These are phyloP conservation scores for Globisporangium alternatum DNA, from an alignment of 352 stramenopile species.

Conservation along the genomic window DNA sequence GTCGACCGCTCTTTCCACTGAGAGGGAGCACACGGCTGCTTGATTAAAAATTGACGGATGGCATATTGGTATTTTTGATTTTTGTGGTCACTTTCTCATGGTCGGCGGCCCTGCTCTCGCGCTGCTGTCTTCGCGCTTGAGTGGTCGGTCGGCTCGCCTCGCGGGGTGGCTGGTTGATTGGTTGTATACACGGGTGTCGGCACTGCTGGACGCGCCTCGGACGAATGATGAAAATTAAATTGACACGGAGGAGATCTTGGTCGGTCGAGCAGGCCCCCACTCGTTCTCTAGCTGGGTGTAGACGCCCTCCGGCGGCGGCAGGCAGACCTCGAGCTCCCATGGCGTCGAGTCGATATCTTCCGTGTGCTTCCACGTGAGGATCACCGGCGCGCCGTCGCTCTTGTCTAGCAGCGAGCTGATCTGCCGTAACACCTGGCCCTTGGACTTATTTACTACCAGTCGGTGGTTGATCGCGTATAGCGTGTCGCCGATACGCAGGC, in stretches of 20 bases:
- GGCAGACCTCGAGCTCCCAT: slow-evolving; percentile 75
- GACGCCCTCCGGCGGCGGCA: slow-evolving; percentile 75
- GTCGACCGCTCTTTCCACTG: slow-evolving; percentile 22
- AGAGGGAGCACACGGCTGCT: slow-evolving; percentile 19
- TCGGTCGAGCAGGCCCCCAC: slow-evolving; percentile 74
- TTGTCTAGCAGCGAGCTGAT: slow-evolving; percentile 78
- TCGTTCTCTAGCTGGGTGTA: slow-evolving; percentile 84
- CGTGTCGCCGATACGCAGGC: slow-evolving; percentile 72
- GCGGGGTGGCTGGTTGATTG: not conserved
- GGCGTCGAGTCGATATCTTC: slow-evolving; percentile 71
- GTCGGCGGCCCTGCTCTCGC: slow-evolving; percentile 1
- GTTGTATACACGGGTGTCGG: slow-evolving; percentile 7
- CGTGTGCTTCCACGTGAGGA: slow-evolving; percentile 84
- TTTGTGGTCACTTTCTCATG: slow-evolving; percentile 12
- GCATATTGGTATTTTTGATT: slow-evolving; percentile 7
- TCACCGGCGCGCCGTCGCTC: slow-evolving; percentile 55
- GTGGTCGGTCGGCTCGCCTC: not conserved
- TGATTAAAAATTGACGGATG: slow-evolving; percentile 11
- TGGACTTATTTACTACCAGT: slow-evolving; percentile 87
- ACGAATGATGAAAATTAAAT: slow-evolving; percentile 43
- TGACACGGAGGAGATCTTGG: slow-evolving; percentile 83
- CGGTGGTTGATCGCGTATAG: slow-evolving; percentile 86
- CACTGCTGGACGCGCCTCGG: not conserved
- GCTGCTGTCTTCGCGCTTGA: slow-evolving; percentile 13
- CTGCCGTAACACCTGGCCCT: slow-evolving; percentile 77